Conservation (phyloP, 805 yeast species). For the Candida andamanensis region DNA sequence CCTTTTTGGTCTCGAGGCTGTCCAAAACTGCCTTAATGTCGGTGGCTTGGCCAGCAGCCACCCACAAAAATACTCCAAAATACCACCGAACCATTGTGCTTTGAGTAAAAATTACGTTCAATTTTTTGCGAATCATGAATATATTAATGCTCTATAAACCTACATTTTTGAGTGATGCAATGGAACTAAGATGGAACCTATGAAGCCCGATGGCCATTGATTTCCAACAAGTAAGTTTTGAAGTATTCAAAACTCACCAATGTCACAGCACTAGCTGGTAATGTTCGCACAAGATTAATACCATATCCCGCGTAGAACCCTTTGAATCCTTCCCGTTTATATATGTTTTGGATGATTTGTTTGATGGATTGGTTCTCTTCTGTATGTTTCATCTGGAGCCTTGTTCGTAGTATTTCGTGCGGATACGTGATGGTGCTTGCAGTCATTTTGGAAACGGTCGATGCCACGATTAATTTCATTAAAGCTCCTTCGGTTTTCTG, state of each 20-base stretch:
- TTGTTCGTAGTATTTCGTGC: slow-evolving; percentile 88
- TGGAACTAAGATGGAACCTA: too few species aligned
- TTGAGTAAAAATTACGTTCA: too few species aligned
- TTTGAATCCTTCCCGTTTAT: slow-evolving; percentile 61
- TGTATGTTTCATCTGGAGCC: slow-evolving; percentile 66
- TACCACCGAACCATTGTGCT: too few species aligned
- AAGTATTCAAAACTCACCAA: slow-evolving; percentile 85
- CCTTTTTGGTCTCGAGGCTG: too few species aligned
- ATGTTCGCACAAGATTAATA: slow-evolving; percentile 82
- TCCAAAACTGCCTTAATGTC: too few species aligned
- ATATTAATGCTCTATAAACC: too few species aligned
- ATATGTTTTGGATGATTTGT: slow-evolving; percentile 37
- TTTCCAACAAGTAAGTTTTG: slow-evolving; percentile 45
- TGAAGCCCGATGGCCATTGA: slow-evolving; percentile 6
- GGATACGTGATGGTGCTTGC: slow-evolving; percentile 91
- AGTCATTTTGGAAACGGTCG: slow-evolving; percentile 77
- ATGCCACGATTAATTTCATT: slow-evolving; percentile 44
- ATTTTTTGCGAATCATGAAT: too few species aligned
- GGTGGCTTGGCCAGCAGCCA: too few species aligned
- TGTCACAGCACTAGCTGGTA: slow-evolving; percentile 95
- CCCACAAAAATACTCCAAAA: too few species aligned
- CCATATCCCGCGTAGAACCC: slow-evolving; percentile 90
- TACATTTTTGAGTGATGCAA: too few species aligned
- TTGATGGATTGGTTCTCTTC: slow-evolving; percentile 13
- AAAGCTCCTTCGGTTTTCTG: slow-evolving; percentile 1